A percentile compares a stretch with the other conserved stretches of the same genome.
Evolutionary conservation across 1,139 yeast species (phyloP).

Genomic region (Pneumocystis murina): DNA sequence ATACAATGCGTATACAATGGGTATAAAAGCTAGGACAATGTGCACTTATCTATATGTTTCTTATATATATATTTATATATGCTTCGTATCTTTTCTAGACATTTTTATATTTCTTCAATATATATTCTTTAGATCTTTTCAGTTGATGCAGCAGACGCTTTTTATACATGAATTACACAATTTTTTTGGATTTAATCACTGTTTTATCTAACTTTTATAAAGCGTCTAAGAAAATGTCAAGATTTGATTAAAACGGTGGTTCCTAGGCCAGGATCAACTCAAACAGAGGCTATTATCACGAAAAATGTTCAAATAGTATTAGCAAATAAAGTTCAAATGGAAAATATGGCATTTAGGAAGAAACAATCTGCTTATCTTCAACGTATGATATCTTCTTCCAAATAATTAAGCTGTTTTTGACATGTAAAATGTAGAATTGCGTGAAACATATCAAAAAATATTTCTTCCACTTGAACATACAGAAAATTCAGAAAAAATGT

Average conservation of each 20-base stretch:
- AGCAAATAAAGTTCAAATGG: slow-evolving; percentile 70
- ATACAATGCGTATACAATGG: not conserved
- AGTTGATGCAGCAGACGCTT: not conserved
- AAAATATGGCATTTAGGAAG: slow-evolving; percentile 63
- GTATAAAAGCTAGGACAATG: no score
- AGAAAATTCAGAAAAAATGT: slow-evolving; percentile 19
- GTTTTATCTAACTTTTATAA: not conserved
- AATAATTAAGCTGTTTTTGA: not conserved
- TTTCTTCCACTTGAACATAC: slow-evolving; percentile 2
- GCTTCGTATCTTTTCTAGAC: no score
- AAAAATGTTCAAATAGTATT: slow-evolving; percentile 69
- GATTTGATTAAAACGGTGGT: slow-evolving; percentile 53
- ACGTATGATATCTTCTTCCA: slow-evolving; percentile 27
- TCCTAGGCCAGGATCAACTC: slow-evolving; percentile 15
- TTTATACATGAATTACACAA: not conserved
- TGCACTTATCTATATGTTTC: no score
- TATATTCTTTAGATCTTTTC: no score
- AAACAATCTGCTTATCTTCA: slow-evolving; percentile 80
- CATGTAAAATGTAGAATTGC: not conserved
- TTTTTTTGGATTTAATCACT: not conserved
- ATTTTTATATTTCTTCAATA: no score
- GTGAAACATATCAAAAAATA: slow-evolving; percentile 1
- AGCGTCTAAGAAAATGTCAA: slow-evolving; percentile 62
- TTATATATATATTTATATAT: no score
- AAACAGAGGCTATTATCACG: slow-evolving; percentile 46